Conservation (phyloP, 2,329 filamentous ascomycete genomes). For the Pyrenochaeta sp. region DNA sequence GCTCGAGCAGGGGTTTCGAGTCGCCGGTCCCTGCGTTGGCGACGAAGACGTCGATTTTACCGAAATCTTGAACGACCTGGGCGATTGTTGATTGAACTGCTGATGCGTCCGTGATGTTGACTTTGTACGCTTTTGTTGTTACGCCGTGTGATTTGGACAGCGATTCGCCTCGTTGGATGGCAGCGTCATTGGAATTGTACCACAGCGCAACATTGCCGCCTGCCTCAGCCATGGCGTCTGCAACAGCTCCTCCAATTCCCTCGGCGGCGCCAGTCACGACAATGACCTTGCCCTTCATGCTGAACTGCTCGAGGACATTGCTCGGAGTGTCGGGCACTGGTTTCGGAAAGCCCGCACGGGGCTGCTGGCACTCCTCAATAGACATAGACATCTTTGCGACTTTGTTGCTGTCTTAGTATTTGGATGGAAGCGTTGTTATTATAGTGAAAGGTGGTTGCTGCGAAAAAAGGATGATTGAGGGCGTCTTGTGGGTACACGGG, state of each 20-base stretch:
- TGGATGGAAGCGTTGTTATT: not conserved
- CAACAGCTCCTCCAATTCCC: constrained; percentile 63
- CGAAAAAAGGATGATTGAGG: not conserved
- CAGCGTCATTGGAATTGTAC: constrained; percentile 60
- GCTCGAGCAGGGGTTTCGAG: constrained; percentile 64
- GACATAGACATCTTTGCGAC: constrained; percentile 46
- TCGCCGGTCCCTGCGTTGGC: constrained; percentile 71
- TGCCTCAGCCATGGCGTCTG: constrained; percentile 50
- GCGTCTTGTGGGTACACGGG: not conserved
- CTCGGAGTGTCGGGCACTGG: constrained; percentile 34
- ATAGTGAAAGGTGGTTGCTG: not conserved
- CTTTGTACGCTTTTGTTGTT: constrained; percentile 71
- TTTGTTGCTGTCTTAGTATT: not conserved
- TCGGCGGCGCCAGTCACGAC: constrained; percentile 58
- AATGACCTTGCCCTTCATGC: constrained; percentile 50
- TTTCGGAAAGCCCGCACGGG: constrained; percentile 36
- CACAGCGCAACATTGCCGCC: constrained; percentile 57
- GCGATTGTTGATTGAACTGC: constrained; percentile 65
- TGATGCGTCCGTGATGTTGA: constrained; percentile 62
- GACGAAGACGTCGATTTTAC: constrained; percentile 70
- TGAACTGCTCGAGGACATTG: constrained; percentile 44
- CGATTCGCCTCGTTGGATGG: constrained; percentile 67
- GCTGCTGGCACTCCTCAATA: constrained; percentile 36
- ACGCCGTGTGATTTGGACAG: constrained; percentile 65
- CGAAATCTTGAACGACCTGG: constrained; percentile 73